phyloP scores from a whole-genome alignment of 2,329 filamentous ascomycete genomes.

The Venturia carpophila region DNA sequence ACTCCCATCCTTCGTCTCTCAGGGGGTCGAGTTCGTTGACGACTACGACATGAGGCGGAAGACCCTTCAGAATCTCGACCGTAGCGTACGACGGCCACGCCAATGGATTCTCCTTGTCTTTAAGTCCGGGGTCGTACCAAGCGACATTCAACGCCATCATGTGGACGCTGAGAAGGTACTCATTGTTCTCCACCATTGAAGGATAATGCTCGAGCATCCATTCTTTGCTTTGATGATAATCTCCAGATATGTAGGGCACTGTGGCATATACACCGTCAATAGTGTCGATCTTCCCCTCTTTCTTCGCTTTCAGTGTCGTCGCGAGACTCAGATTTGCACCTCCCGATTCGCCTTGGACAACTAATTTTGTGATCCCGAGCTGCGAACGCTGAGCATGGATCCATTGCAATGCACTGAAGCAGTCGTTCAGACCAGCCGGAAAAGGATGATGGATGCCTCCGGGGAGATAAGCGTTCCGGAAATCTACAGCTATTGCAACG shows the following conservation, averaged over 20 bases:
- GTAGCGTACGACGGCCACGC: conserved; percentile 28
- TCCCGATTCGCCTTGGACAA: conserved; percentile 28
- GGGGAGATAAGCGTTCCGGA: conserved; percentile 26
- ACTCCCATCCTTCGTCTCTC: conserved; percentile 27
- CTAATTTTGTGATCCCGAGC: conserved; percentile 23
- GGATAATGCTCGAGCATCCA: conserved; percentile 22
- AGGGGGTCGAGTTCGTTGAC: conserved; percentile 29
- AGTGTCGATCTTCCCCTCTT: conserved; percentile 22
- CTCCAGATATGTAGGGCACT: conserved; percentile 18
- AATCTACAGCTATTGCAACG: conserved; percentile 26
- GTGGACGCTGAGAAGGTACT: conserved; percentile 23
- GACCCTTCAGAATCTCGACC: conserved; percentile 25
- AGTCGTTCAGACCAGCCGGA: conserved; percentile 28
- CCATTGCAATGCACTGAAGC: conserved; percentile 24
- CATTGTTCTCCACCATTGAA: conserved; percentile 25
- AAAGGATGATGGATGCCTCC: conserved; percentile 22
- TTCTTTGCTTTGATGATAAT: conserved; percentile 19
- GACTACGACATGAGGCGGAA: conserved; percentile 25
- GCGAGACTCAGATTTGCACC: conserved; percentile 28
- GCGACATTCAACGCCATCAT: conserved; percentile 21
- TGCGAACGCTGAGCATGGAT: conserved; percentile 22
- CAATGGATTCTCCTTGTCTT: conserved; percentile 23
- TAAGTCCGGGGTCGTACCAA: conserved; percentile 23
- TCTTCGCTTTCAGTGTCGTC: conserved; percentile 20
- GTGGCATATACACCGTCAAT: conserved; percentile 17